These are phyloP conservation scores for Fomitopsis pinicola DNA, from an alignment of 1,284 basidiomycete species.

Conservation along the genomic window DNA sequence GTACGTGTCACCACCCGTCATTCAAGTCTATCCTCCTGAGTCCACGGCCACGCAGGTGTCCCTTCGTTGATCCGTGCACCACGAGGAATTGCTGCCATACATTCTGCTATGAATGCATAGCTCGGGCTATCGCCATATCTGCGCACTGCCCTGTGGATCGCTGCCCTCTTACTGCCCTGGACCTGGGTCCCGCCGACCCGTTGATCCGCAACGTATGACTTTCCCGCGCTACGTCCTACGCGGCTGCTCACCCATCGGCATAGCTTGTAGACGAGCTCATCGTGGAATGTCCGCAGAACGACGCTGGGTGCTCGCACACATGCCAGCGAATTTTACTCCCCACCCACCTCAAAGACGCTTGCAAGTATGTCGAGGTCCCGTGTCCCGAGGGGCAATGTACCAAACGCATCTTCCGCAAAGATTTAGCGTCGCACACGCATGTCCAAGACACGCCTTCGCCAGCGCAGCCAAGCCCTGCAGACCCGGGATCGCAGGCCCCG, in stretches of 20 bases:
- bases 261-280: constrained; percentile 83
- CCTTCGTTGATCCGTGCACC: constrained; percentile 72
- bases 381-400: constrained; percentile 49
- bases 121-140: constrained; percentile 56
- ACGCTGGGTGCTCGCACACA: constrained; percentile 57
- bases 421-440: constrained; percentile 30
- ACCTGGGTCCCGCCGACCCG: constrained; percentile 59
- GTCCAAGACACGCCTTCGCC: constrained; percentile 31
- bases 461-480: constrained; percentile 29
- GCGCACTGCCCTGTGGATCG: constrained; percentile 83
- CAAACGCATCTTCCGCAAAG: constrained; percentile 40
- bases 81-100: constrained; percentile 78
- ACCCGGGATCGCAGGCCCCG: constrained; percentile 2
- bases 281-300: constrained; percentile 64
- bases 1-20: constrained; percentile 28
- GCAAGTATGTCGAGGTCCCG: constrained; percentile 50
- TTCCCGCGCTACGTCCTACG: neutral
- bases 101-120: constrained; percentile 77
- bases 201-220: constrained; percentile 66
- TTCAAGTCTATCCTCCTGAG: too few relatives aligned
- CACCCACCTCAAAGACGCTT: constrained; percentile 58
- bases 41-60: constrained; percentile 39
- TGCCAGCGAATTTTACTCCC: constrained; percentile 70
- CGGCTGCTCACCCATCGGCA: constrained; percentile 4
- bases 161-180: constrained; percentile 47